Conservation (phyloP, 2,329 filamentous ascomycete genomes). For the Metarhizium sp. region DNA sequence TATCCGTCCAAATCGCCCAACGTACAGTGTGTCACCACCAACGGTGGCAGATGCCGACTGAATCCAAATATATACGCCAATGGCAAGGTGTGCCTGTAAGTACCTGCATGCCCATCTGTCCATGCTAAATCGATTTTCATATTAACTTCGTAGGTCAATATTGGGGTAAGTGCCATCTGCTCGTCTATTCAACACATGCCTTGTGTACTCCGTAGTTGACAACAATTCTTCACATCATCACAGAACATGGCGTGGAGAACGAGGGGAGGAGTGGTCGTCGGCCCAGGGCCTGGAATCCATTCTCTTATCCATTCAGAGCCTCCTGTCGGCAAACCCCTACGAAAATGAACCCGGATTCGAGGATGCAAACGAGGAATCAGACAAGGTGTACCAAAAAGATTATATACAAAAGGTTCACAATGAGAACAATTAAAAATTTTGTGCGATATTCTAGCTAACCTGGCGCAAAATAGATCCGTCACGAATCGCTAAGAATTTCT, state of each 20-base stretch:
- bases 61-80: constrained; percentile 93
- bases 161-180: constrained; percentile 51
- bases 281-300: constrained; percentile 94
- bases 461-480: constrained; percentile 57
- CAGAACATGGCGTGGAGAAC: constrained; percentile 87
- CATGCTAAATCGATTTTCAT: neutral
- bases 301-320: constrained; percentile 86
- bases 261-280: constrained; percentile 91
- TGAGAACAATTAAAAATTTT: neutral
- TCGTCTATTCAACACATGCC: neutral
- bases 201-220: neutral
- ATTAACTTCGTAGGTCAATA: constrained; percentile 54
- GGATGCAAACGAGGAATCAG: constrained; percentile 54
- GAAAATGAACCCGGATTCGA: constrained; percentile 96
- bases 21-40: constrained; percentile 71
- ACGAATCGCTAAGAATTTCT: constrained; percentile 80
- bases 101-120: constrained; percentile 11
- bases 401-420: constrained; percentile 68
- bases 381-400: constrained; percentile 63
- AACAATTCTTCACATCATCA: neutral
- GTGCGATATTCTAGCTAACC: neutral
- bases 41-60: constrained; percentile 79
- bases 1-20: constrained; percentile 64
- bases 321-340: constrained; percentile 91
- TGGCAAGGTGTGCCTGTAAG: constrained; percentile 87